These are phyloP conservation scores for Marsdenia floribunda DNA, from an alignment of 257 asterid species.

Conservation along the genomic window DNA sequence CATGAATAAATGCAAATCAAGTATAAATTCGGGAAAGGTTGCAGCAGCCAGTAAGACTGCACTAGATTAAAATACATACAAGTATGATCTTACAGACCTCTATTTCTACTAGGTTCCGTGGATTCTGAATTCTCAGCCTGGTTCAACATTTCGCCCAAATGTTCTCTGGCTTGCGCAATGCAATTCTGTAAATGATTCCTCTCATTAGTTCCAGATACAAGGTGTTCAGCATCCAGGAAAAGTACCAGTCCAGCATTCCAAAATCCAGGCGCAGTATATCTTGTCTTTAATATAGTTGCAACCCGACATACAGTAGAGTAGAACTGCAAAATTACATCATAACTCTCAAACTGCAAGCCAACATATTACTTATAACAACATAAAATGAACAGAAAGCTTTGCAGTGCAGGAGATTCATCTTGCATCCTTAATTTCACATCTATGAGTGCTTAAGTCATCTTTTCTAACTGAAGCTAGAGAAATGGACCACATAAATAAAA, in stretches of 20 bases:
- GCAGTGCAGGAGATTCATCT: not conserved
- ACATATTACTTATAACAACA: not conserved
- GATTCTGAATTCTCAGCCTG: slow-evolving; percentile 37
- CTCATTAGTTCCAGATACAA: slow-evolving; percentile 47
- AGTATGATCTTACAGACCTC: slow-evolving; percentile 41
- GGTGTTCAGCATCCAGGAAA: slow-evolving; percentile 61
- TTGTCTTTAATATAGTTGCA: slow-evolving; percentile 78
- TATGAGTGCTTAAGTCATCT: not conserved
- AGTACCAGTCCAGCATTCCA: slow-evolving; percentile 83
- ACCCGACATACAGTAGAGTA: slow-evolving; percentile 70
- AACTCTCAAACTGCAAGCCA: not conserved
- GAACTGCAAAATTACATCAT: slow-evolving; percentile 41
- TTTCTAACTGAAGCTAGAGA: not conserved
- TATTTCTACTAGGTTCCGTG: slow-evolving; percentile 30
- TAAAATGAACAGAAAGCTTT: not conserved
- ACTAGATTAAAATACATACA: not conserved
- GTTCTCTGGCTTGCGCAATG: slow-evolving; percentile 60
- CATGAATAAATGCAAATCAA: not conserved
- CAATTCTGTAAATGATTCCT: slow-evolving; percentile 61
- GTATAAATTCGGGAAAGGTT: not conserved
- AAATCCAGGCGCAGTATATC: slow-evolving; percentile 89
- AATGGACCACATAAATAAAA: not conserved
- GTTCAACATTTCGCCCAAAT: slow-evolving; percentile 50
- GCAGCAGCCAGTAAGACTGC: not conserved
- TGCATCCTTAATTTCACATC: not conserved